Evolutionary conservation across 495 filamentous ascomycete species (phyloP).

Genomic region (Penicillium bovifimosum): DNA sequence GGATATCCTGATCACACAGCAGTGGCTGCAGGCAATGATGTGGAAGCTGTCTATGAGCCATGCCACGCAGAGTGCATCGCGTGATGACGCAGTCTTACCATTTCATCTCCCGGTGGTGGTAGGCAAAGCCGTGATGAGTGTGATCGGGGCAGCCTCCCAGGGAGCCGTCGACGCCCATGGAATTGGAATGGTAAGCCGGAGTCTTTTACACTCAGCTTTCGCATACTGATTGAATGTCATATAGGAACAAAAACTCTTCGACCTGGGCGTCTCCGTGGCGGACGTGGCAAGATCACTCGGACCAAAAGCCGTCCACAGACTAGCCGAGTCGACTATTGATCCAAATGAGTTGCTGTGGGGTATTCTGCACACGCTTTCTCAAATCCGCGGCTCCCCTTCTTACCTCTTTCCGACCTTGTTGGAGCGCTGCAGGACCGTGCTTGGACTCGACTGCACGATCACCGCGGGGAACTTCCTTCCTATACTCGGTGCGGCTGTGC

Average conservation of each 20-base stretch:
- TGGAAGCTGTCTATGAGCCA: constrained; percentile 57
- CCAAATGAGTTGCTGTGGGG: constrained; percentile 41
- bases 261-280: constrained; percentile 34
- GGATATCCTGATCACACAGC: constrained; percentile 57
- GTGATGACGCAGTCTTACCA: constrained; percentile 45
- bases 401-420: constrained; percentile 37
- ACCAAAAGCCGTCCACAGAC: constrained; percentile 25
- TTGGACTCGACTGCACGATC: constrained; percentile 30
- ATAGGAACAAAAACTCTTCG: constrained; percentile 42
- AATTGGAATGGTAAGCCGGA: constrained; percentile 52
- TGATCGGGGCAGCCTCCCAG: constrained; percentile 47
- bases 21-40: constrained; percentile 57
- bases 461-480: constrained; percentile 33
- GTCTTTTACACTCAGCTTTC: background rate
- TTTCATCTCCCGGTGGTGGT: constrained; percentile 56
- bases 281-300: constrained; percentile 34
- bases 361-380: constrained; percentile 37
- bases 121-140: constrained; percentile 47
- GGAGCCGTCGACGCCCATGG: constrained; percentile 56
- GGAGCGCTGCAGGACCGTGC: constrained; percentile 31
- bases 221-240: background rate
- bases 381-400: constrained; percentile 41
- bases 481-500: constrained; percentile 11
- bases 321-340: constrained; percentile 31
- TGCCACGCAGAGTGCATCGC: constrained; percentile 41